phyloP scores from a whole-genome alignment of 2,329 filamentous ascomycete species.

The Trichoderma cornu-damae region DNA sequence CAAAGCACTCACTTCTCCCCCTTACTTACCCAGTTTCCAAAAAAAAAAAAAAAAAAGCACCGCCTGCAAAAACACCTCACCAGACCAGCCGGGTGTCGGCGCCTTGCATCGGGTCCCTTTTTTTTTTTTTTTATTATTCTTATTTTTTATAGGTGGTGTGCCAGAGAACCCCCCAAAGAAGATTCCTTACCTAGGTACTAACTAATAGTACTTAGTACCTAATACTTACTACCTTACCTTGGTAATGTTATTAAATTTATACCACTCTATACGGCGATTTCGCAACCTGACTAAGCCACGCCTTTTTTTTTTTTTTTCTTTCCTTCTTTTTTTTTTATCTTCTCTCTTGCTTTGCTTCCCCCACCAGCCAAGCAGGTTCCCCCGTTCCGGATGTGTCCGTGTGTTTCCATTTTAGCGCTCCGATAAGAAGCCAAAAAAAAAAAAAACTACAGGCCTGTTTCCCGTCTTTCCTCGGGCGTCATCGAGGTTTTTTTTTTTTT shows the following conservation, averaged over 20 bases:
- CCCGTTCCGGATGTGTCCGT: not conserved
- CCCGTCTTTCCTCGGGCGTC: constrained; percentile 2
- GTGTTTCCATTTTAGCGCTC: constrained; percentile 3
- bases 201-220: no score
- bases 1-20: not conserved
- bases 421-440: no score
- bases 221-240: no score
- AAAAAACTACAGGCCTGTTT: not conserved
- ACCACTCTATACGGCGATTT: not conserved
- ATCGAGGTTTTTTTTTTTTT: not conserved
- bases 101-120: constrained; percentile 11
- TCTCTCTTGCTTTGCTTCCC: not conserved
- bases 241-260: no score
- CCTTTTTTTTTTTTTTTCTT: not conserved
- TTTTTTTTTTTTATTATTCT: no score
- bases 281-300: not conserved
- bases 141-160: no score
- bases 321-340: not conserved
- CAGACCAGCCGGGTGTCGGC: not conserved
- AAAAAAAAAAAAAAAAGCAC: not conserved
- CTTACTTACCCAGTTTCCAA: constrained; percentile 16
- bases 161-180: not conserved
- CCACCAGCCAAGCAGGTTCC: not conserved
- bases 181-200: no score
- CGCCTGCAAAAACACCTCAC: not conserved